Base-by-base conservation (phyloP, 495 filamentous ascomycete genomes). In the Glutinoglossum americanum region DNA sequence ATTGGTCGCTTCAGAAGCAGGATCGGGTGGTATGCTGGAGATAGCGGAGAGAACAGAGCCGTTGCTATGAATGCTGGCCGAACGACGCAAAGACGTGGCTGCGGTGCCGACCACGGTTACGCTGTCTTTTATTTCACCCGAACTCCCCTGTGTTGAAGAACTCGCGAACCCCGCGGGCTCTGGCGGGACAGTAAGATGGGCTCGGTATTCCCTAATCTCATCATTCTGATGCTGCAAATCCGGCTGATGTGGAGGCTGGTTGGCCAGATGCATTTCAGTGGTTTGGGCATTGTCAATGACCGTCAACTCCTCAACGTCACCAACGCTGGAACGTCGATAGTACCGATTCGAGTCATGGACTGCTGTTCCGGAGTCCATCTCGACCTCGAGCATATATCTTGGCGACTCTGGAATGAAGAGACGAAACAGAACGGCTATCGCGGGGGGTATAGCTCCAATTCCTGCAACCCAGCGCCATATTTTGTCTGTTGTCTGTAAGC, bases 321-420 rank as follows among this genome's bases (percentile, higher is more conserved):
- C 5, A n/a, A 45, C 41, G 41, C 41, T 45, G 10, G 41, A 45
- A 0, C 41, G 41, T 21, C 41, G 2, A 23, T 45, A 45, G 64
- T 83, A 84, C 13, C 77, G 77, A 61, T 79, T 72, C 58, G 80
- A 76, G 61, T 88, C 84, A 25, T 75, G 75, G 60, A 72, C 72
- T 35, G 74, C 84, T 68, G 86, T 78, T 63, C 82, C 57, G 19
- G 64, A 64, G 57, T 74, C 69, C 30, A 65, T 61, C 21, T 66
- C 58, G 56, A 77, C 72, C 57, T 78, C 76, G 6, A 77, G 69
- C 4, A 72, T 67, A 55, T 74, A 83, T 39, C 79, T 74, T 0
- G 77, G 76, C 17, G 74, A 76, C 57, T 84, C 81, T 7, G 80
- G 79, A 60, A 85, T 80, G 19, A 72, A 71, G 39, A 80, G 74